Conservation (phyloP, 1,139 yeast species). For the Meyerozyma sp. region DNA sequence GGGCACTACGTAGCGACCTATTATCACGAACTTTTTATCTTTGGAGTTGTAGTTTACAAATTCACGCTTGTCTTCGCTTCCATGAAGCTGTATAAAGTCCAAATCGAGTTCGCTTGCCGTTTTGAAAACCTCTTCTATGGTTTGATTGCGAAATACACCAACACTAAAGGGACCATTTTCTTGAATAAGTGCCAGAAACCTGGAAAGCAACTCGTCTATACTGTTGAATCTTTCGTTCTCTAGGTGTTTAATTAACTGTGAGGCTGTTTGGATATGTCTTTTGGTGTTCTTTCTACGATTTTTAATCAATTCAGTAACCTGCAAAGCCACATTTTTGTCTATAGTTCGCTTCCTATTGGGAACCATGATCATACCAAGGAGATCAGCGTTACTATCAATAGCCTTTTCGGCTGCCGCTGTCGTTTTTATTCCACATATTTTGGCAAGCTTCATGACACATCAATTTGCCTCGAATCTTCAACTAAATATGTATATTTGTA, state of each 20-base stretch:
- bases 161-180: slow-evolving; percentile 68
- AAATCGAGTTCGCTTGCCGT: slow-evolving; percentile 45
- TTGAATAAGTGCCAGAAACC: slow-evolving; percentile 22
- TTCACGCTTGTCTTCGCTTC: slow-evolving; percentile 62
- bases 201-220: slow-evolving; percentile 30
- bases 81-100: slow-evolving; percentile 87
- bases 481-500: background rate
- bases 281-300: slow-evolving; percentile 12
- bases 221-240: slow-evolving; percentile 11
- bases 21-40: slow-evolving; percentile 46
- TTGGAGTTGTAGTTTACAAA: slow-evolving; percentile 39
- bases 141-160: slow-evolving; percentile 88
- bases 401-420: slow-evolving; percentile 67
- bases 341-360: slow-evolving; percentile 78
- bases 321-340: slow-evolving; percentile 45
- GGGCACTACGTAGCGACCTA: slow-evolving; percentile 67
- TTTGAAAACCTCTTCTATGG: slow-evolving; percentile 52
- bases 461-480: background rate
- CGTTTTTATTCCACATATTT: slow-evolving; percentile 78
- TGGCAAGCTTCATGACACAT: slow-evolving; percentile 34
- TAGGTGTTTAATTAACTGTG: slow-evolving; percentile 16
- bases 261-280: slow-evolving; percentile 15
- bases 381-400: slow-evolving; percentile 62
- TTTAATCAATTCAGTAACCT: slow-evolving; percentile 40
- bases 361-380: slow-evolving; percentile 81